phyloP scores from a whole-genome alignment of 768 basidiomycete species.

The Paxillus ammoniavirescens region DNA sequence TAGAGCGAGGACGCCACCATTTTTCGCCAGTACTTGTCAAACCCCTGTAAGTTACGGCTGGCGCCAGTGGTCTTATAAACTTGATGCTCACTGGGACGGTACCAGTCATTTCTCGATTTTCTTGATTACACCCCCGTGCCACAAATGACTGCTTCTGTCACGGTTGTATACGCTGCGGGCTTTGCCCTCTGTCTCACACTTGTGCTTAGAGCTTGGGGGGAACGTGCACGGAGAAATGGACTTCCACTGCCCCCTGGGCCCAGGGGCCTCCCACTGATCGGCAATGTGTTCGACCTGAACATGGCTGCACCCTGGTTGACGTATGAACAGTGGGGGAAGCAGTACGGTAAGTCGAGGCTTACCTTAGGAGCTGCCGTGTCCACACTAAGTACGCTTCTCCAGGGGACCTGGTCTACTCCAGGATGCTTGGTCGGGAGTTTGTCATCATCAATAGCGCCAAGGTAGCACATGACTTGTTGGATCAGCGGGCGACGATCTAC shows the following conservation, averaged over 20 bases:
- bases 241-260: constrained; percentile 51
- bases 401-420: constrained; percentile 27
- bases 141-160: neutral
- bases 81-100: too few species aligned
- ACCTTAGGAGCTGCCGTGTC: neutral
- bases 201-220: constrained; percentile 15
- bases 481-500: constrained; percentile 25
- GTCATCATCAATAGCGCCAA: constrained; percentile 23
- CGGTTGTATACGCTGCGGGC: constrained; percentile 5
- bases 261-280: constrained; percentile 38
- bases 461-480: constrained; percentile 23
- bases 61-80: too few species aligned
- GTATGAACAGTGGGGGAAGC: constrained; percentile 33
- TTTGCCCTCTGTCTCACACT: constrained; percentile 3
- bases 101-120: constrained; percentile 16
- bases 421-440: constrained; percentile 27
- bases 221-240: constrained; percentile 9
- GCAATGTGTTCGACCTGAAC: constrained; percentile 22
- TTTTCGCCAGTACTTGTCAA: too few species aligned
- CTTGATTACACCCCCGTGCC: neutral
- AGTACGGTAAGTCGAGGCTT: constrained; percentile 23
- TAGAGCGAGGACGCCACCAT: too few species aligned
- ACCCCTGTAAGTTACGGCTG: too few species aligned
- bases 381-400: neutral
- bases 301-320: constrained; percentile 28